Percentiles rank a stretch among this genome's conserved stretches.
Evolutionary conservation across 2,329 filamentous ascomycete species (phyloP).

Genomic region (Fusarium bulbicola): DNA sequence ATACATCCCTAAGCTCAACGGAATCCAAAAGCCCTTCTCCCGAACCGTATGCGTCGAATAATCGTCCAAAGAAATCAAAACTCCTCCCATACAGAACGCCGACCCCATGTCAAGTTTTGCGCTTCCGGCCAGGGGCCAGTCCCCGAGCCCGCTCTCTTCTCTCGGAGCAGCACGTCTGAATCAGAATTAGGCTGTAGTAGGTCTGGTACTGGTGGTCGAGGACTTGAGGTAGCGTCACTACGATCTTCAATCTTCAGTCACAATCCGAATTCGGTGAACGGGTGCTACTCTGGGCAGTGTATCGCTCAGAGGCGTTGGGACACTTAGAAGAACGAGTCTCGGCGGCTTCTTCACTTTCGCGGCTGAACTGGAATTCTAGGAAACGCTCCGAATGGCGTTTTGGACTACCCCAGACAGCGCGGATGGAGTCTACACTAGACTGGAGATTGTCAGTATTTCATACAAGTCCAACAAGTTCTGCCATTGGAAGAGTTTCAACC

Average conservation of each 20-base stretch:
- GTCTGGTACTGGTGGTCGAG: not conserved
- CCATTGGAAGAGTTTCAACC: not conserved
- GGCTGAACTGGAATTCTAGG: fast-evolving
- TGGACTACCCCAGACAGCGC: not conserved
- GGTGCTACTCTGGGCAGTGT: not conserved
- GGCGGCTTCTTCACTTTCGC: not conserved
- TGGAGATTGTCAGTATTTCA: not conserved
- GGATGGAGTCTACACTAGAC: not conserved
- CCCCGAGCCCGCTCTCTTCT: not conserved
- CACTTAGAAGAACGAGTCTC: too few species aligned
- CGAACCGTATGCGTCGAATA: not conserved
- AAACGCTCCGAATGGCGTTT: not conserved
- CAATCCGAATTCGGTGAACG: not conserved
- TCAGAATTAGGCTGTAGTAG: not conserved
- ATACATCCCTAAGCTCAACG: not conserved
- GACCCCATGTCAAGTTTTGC: not conserved
- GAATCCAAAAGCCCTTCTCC: not conserved
- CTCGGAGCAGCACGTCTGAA: not conserved
- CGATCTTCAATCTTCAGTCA: not conserved
- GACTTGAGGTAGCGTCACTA: not conserved
- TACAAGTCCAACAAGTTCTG: not conserved
- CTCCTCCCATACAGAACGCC: not conserved
- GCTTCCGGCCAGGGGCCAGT: not conserved
- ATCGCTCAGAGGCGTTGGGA: fast-evolving
- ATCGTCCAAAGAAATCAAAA: not conserved